A percentile compares a stretch with the other conserved stretches of the same genome.
Conservation (phyloP, 495 filamentous ascomycete genomes). For the Penicillium goetzii region DNA sequence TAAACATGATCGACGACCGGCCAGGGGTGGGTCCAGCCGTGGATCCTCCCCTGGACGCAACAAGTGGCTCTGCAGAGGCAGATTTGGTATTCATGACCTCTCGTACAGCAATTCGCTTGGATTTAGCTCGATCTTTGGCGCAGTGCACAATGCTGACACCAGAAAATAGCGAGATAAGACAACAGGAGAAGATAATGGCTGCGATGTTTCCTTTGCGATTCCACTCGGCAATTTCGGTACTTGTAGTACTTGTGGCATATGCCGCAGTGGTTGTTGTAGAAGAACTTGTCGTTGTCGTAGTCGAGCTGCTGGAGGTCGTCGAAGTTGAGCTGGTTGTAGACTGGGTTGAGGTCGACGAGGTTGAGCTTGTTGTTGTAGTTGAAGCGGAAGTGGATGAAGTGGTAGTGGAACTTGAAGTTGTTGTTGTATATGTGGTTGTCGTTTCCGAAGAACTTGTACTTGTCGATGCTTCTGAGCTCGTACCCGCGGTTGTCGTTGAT, state of each 20-base stretch:
- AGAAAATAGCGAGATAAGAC: conserved; percentile 22
- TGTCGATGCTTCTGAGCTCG: not conserved
- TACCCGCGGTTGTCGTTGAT: conserved; percentile 2
- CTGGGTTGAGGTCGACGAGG: not conserved
- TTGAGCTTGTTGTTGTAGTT: not conserved
- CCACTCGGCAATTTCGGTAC: conserved; percentile 10
- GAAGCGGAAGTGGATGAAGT: conserved; percentile 10
- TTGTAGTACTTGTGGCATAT: conserved; percentile 20
- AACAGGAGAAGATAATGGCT: conserved; percentile 18
- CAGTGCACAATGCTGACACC: conserved; percentile 22
- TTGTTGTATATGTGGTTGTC: conserved; percentile 11
- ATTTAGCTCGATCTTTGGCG: conserved; percentile 14
- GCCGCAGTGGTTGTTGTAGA: conserved; percentile 18
- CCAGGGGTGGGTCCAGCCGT: conserved; percentile 13
- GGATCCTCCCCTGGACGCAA: conserved; percentile 1
- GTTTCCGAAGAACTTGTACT: not conserved
- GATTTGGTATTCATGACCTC: conserved; percentile 11
- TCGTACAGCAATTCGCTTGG: conserved; percentile 16
- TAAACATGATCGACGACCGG: conserved; percentile 17
- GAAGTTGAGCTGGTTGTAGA: not conserved
- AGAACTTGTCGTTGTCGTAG: conserved; percentile 13
- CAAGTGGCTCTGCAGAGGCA: not conserved
- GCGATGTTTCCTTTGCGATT: conserved; percentile 25
- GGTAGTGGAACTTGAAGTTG: conserved; percentile 9
- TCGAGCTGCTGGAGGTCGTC: conserved; percentile 17